Conservation (phyloP, 75 land plant species). For the Cryptomeria japonica region DNA sequence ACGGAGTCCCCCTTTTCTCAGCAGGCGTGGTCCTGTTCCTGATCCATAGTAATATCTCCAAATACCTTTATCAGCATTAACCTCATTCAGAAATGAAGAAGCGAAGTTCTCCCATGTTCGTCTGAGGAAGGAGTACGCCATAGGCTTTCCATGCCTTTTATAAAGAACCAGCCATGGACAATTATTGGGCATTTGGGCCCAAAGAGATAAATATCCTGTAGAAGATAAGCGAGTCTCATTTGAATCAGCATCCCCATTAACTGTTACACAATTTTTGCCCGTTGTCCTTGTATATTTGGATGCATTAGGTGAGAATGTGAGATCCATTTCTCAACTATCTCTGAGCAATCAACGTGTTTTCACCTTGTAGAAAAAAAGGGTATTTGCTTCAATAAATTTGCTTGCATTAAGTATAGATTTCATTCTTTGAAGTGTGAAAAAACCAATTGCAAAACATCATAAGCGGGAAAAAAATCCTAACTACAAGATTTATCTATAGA, state of each 20-base stretch:
- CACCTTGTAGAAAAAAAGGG: neutral
- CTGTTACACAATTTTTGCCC: neutral
- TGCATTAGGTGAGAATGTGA: neutral
- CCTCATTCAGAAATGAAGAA: neutral
- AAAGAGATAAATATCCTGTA: neutral
- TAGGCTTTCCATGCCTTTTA: neutral
- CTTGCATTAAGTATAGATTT: neutral
- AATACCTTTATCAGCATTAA: neutral
- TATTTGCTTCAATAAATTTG: neutral
- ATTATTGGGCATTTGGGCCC: neutral
- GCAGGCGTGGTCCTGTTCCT: neutral
- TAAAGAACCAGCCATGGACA: neutral
- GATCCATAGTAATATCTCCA: neutral
- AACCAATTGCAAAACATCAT: neutral
- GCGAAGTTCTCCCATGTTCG: neutral
- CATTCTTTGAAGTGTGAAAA: neutral
- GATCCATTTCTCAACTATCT: neutral
- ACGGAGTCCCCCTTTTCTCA: constrained; percentile 1
- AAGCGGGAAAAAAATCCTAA: neutral
- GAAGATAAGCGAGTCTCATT: neutral
- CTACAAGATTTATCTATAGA: neutral
- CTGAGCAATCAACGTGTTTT: neutral
- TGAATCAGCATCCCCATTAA: neutral
- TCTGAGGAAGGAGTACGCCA: neutral
- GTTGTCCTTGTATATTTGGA: neutral